Percentiles rank a stretch among this genome's conserved stretches.
Evolutionary conservation across 2,329 filamentous ascomycete species (phyloP).

Genomic region (Aotearoamyces nothofagi): DNA sequence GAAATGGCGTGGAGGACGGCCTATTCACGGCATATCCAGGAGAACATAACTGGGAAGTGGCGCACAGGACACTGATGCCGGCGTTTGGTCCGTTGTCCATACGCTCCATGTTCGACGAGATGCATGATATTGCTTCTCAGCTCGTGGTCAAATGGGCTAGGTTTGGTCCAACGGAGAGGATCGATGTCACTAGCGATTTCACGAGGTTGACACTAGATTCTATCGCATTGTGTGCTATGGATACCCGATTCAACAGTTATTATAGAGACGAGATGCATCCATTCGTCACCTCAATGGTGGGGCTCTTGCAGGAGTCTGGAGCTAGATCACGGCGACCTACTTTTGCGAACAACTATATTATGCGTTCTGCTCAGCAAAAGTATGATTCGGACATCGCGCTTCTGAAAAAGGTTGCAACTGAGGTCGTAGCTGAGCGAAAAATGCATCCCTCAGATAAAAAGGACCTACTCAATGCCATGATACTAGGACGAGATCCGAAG

Average conservation of each 20-base stretch:
- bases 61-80: slow-evolving; percentile 49
- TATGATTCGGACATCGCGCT: slow-evolving; percentile 36
- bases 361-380: slow-evolving; percentile 25
- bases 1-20: slow-evolving; percentile 46
- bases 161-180: slow-evolving; percentile 38
- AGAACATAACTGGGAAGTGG: slow-evolving; percentile 50
- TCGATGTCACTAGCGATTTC: slow-evolving; percentile 50
- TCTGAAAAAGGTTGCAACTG: slow-evolving; percentile 36
- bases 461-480: slow-evolving; percentile 54
- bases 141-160: slow-evolving; percentile 54
- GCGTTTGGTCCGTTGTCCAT: slow-evolving; percentile 58
- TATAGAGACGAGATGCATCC: slow-evolving; percentile 55
- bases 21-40: slow-evolving; percentile 43
- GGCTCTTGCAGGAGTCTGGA: slow-evolving; percentile 42
- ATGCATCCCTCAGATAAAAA: slow-evolving; percentile 39
- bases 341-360: slow-evolving; percentile 29
- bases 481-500: slow-evolving; percentile 47
- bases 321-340: slow-evolving; percentile 30
- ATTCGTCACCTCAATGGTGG: slow-evolving; percentile 51
- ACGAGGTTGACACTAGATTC: slow-evolving; percentile 61
- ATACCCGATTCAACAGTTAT: slow-evolving; percentile 61
- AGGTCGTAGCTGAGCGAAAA: slow-evolving; percentile 42
- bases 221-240: slow-evolving; percentile 50
- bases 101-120: slow-evolving; percentile 51
- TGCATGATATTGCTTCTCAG: slow-evolving; percentile 53